A percentile compares a stretch with the other conserved stretches of the same genome.
These are phyloP conservation scores for Leishmania major DNA, from an alignment of 208 protist species.

Conservation along the genomic window DNA sequence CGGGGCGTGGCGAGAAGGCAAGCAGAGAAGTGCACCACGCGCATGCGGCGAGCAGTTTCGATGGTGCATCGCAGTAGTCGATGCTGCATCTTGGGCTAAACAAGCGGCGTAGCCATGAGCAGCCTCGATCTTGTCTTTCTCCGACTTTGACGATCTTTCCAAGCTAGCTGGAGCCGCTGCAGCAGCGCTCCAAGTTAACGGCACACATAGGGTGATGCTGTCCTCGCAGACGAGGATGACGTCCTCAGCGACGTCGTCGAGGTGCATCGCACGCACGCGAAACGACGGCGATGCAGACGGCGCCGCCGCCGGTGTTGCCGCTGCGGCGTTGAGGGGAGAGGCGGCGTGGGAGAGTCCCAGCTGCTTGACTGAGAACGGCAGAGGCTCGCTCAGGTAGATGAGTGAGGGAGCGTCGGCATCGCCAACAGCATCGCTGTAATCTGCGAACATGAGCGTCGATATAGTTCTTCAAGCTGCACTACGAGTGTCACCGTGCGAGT, in stretches of 20 bases:
- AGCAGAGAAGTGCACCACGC: background rate
- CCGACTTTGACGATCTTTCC: background rate
- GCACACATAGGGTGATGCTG: constrained; percentile 30
- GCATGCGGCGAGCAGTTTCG: background rate
- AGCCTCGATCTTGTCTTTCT: background rate
- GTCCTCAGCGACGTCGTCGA: constrained; percentile 64
- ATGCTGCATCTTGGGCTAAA: background rate
- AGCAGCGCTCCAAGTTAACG: constrained; percentile 2
- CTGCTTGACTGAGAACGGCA: constrained; percentile 1
- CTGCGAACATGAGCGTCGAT: background rate
- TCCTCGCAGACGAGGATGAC: constrained; percentile 52
- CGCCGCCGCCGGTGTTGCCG: background rate
- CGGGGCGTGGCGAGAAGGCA: background rate
- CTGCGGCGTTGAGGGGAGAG: background rate
- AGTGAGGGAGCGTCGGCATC: background rate
- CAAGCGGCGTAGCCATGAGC: background rate
- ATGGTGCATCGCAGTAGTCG: background rate
- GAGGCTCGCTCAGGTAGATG: constrained; percentile 4
- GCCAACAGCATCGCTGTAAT: background rate
- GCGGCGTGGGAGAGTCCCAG: constrained; percentile 3
- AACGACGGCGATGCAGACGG: constrained; percentile 13
- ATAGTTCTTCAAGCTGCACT: background rate
- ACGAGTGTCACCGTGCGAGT: background rate
- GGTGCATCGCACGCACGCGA: constrained; percentile 32
- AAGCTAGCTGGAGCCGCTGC: background rate